These are phyloP conservation scores for Colletotrichum eremochloae DNA, from an alignment of 2,329 filamentous ascomycete species.

Conservation along the genomic window DNA sequence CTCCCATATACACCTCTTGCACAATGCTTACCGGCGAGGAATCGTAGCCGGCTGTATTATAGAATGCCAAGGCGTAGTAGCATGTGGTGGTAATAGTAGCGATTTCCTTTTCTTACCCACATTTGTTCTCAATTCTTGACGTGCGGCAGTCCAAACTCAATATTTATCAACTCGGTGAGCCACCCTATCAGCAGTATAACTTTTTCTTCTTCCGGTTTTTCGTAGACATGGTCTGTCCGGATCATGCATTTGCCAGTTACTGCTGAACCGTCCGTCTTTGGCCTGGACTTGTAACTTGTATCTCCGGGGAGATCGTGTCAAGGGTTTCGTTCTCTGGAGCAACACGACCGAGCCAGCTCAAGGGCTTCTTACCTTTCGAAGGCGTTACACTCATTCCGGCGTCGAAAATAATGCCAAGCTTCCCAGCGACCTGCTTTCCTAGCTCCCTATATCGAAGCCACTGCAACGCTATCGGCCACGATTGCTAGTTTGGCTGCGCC, in stretches of 20 bases:
- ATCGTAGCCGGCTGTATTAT: slow-evolving; percentile 22
- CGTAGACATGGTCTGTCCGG: not conserved
- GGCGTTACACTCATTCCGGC: not conserved
- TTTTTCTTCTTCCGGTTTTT: not conserved
- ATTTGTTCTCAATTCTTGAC: too few species aligned
- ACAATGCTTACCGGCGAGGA: not conserved
- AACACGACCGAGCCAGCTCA: not conserved
- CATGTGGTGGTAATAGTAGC: slow-evolving; percentile 20
- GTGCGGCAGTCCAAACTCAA: not conserved
- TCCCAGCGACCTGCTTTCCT: not conserved
- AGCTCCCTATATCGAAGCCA: not conserved
- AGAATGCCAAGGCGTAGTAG: slow-evolving; percentile 30
- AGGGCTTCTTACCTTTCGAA: not conserved
- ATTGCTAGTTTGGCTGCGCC: not conserved
- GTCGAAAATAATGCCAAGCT: not conserved
- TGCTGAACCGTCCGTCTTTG: not conserved
- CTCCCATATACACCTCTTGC: slow-evolving; percentile 24
- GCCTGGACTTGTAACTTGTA: too few species aligned
- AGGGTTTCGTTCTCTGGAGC: not conserved
- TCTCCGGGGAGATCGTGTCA: too few species aligned
- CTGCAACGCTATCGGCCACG: not conserved
- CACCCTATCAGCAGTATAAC: not conserved
- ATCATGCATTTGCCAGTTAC: not conserved
- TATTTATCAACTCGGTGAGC: slow-evolving; percentile 20
- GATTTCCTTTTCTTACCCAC: not conserved